Evolutionary conservation across 495 filamentous ascomycete genomes (phyloP).

Genomic region (Penicillium longicatenatum): DNA sequence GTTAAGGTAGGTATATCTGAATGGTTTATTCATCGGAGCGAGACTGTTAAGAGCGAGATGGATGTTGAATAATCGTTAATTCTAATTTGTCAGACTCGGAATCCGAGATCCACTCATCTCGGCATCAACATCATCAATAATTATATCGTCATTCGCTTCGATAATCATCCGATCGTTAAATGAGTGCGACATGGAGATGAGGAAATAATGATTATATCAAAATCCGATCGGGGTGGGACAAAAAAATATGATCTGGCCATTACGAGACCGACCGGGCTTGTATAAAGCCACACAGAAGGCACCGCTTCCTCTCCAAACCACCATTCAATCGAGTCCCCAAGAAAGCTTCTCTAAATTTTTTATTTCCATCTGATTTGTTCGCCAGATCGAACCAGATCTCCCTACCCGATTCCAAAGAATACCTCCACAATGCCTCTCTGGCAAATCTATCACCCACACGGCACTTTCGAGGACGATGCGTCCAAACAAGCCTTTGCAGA

Average conservation of each 20-base stretch:
- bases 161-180: neutral
- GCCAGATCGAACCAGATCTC: too few relatives aligned
- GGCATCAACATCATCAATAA: neutral
- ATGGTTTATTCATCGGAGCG: neutral
- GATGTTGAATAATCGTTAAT: slow-evolving; percentile 15
- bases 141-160: neutral
- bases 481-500: slow-evolving; percentile 22
- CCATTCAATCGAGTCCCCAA: too few relatives aligned
- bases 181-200: neutral
- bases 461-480: slow-evolving; percentile 14
- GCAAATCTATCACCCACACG: slow-evolving; percentile 30
- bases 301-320: too few relatives aligned
- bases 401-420: neutral
- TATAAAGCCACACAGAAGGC: too few relatives aligned
- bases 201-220: neutral
- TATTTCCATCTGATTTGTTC: too few relatives aligned
- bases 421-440: slow-evolving; percentile 30
- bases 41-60: too few relatives aligned
- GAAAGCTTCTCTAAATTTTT: too few relatives aligned
- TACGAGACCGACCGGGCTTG: neutral
- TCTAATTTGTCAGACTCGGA: neutral
- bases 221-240: neutral
- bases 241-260: neutral
- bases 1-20: neutral
- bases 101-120: neutral